Evolutionary conservation across 176 grass and related monocot genomes (phyloP).

Genomic region (Saccharum officinarum): DNA sequence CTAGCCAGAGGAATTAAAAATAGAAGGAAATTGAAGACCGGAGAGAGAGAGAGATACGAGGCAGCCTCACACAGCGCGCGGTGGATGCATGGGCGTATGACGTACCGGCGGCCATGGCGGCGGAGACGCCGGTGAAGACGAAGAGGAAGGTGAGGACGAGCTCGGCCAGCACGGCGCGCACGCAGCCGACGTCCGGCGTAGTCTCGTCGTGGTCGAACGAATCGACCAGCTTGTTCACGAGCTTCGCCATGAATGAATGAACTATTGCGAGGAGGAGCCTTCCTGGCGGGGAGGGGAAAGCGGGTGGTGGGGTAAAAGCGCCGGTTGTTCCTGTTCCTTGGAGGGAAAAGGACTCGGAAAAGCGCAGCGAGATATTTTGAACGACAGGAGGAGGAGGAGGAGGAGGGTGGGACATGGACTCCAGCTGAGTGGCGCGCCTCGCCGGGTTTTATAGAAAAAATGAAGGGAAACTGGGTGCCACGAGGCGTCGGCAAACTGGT

Average conservation of each 20-base stretch:
- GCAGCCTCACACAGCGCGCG: too few species aligned
- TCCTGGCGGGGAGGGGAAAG: not conserved
- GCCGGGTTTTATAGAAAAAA: not conserved
- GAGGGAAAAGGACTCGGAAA: slow-evolving; percentile 32
- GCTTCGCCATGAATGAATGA: slow-evolving; percentile 12
- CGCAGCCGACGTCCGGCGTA: slow-evolving; percentile 40
- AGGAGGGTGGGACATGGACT: not conserved
- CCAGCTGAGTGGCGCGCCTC: not conserved
- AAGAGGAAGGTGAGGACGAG: slow-evolving; percentile 97
- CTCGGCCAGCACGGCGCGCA: slow-evolving; percentile 74
- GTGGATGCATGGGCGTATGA: not conserved
- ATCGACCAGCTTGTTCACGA: slow-evolving; percentile 22
- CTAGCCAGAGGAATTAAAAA: too few species aligned
- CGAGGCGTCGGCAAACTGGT: slow-evolving; percentile 9
- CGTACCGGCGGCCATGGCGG: slow-evolving; percentile 76
- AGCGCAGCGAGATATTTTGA: not conserved
- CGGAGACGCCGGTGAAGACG: slow-evolving; percentile 79
- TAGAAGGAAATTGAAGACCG: not conserved
- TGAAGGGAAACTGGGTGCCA: too few species aligned
- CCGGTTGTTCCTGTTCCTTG: not conserved
- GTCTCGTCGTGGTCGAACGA: not conserved
- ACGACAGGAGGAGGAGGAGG: too few species aligned
- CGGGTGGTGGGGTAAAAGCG: not conserved
- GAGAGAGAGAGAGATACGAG: too few species aligned
- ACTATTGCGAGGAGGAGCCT: not conserved